Percentiles rank a stretch among this genome's conserved stretches.
phyloP scores from a whole-genome alignment of 148 eudicot genomes.

The Camellia granthamiana region DNA sequence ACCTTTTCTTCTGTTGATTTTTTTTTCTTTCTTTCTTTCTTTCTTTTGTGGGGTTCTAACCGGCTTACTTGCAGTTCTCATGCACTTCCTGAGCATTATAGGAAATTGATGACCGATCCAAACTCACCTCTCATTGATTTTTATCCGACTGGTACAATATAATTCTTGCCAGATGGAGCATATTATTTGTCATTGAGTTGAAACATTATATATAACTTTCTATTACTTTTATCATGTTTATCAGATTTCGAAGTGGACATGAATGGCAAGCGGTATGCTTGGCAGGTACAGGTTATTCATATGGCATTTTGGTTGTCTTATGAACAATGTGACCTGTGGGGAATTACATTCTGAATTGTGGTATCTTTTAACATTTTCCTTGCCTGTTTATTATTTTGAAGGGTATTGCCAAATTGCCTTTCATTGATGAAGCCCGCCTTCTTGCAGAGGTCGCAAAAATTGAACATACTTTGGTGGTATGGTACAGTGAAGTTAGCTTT shows the following conservation, averaged over 20 bases:
- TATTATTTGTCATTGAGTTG: not conserved
- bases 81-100: conserved; percentile 89
- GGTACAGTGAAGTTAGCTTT: conserved; percentile 10
- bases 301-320: conserved; percentile 9
- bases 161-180: not conserved
- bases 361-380: conserved; percentile 9
- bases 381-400: conserved; percentile 21
- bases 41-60: conserved; percentile 31
- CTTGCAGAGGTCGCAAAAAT: conserved; percentile 81
- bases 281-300: conserved; percentile 61
- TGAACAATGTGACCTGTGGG: conserved; percentile 8
- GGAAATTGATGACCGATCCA: conserved; percentile 85
- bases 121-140: conserved; percentile 83
- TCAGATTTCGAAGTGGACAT: conserved; percentile 95
- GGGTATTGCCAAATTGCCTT: conserved; percentile 93
- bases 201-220: not conserved
- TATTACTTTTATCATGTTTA: conserved; percentile 1
- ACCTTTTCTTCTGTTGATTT: not conserved
- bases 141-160: conserved; percentile 67
- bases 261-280: conserved; percentile 91
- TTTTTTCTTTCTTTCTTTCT: not conserved
- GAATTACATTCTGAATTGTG: not conserved
- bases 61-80: conserved; percentile 59
- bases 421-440: conserved; percentile 87
- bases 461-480: conserved; percentile 81